Base-by-base conservation (phyloP, 2,329 filamentous ascomycete genomes). In the Emydomyces testavorans region DNA sequence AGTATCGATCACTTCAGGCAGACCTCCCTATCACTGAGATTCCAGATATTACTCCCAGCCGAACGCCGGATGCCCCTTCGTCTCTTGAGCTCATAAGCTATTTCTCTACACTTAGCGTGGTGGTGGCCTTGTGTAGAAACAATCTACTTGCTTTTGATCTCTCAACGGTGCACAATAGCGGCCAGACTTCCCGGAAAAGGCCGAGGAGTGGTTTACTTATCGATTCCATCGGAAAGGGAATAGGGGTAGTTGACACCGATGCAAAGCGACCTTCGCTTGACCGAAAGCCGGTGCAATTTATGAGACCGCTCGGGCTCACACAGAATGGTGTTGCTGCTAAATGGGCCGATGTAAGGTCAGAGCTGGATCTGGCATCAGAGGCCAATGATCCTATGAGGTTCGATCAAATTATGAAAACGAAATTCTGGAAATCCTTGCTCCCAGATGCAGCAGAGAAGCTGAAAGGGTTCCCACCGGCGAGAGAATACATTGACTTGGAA, bases 131-230 rank as follows among this genome's bases (percentile, higher is more conserved):
- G 15, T 63, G 63, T 41, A 65, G 65, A 37, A 65, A 62, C 31
- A 63, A 63, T 4, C 56, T 73, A n/a, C 55, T 71, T 37, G 66
- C 66, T 3, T 68, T 72, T 44, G 70, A 72, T 48, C 53, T 72
- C 38, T 63, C 57, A 32, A 56, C 62, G 20, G 54, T 63, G 15
- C 53, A 63, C 40, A 57, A 52, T 24, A 53, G 57, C 7, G 54
- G 56, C 2, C 59, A 56, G 5, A 53, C 56, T 13, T 62, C 59
- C 20, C 56, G 64, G n/a, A 69, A 69, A 55, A 60, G 65, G 6
- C 59, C 63, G 5, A 59, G 64, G 16, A 65, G 66, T 45, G 65
- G 65, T 8, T 58, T 69, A 11, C 54, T 69, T 18, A 65, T 69
- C 26, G 65, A 69, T 52, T 64, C 66, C 7, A 66, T 69, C 50